Conservation (phyloP, 768 basidiomycete genomes). For the Cytidiella melzeri region DNA sequence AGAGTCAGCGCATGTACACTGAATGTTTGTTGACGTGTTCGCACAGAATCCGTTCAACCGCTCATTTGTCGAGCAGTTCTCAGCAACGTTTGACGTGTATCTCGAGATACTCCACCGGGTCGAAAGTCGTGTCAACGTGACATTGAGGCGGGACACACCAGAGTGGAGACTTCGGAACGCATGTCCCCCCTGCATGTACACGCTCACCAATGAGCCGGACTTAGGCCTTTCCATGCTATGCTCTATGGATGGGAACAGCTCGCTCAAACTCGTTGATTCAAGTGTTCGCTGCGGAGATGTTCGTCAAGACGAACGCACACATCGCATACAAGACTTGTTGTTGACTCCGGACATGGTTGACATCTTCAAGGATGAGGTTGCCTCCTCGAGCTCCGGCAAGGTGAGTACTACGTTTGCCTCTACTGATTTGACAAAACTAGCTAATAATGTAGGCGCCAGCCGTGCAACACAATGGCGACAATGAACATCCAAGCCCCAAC, state of each 20-base stretch:
- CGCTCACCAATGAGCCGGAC: conserved; percentile 9
- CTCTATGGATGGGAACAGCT: too few relatives aligned
- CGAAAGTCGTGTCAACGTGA: too few relatives aligned
- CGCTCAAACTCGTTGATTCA: conserved; percentile 15
- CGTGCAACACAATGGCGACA: background rate
- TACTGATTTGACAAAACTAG: background rate
- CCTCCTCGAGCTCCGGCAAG: conserved; percentile 10
- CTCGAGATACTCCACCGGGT: too few relatives aligned
- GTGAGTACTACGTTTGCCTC: conserved; percentile 1
- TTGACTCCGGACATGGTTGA: conserved; percentile 13
- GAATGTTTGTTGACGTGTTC: conserved; percentile 12
- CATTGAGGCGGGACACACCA: too few relatives aligned
- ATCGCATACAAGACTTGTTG: conserved; percentile 4
- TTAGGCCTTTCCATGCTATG: conserved; percentile 15
- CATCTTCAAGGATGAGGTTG: conserved; percentile 17
- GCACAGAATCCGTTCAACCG: too few relatives aligned
- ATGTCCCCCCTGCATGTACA: conserved; percentile 24
- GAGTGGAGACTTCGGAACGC: conserved; percentile 21
- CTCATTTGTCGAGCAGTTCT: too few relatives aligned
- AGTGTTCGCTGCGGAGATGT: conserved; percentile 4
- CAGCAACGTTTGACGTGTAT: too few relatives aligned
- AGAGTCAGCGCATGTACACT: conserved; percentile 14
- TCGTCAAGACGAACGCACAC: too few relatives aligned
- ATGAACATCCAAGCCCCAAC: too few relatives aligned
- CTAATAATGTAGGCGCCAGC: background rate